Conservation (phyloP, 345 rosid species). For the Acer campestre region DNA sequence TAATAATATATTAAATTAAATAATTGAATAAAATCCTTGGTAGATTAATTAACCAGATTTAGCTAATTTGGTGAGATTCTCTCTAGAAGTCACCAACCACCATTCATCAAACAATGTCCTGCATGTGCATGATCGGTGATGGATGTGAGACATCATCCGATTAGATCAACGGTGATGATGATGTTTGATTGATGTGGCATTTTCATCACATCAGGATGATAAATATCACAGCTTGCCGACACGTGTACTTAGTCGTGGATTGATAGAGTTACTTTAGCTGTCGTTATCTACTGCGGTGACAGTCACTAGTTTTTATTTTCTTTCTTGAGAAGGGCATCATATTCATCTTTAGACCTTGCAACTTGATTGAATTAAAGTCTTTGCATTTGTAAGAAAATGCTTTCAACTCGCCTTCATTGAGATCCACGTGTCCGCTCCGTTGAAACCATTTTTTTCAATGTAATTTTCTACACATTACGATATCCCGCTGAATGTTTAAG, state of each 20-base stretch:
- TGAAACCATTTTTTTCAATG: no score
- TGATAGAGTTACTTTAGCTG: slow-evolving; percentile 15
- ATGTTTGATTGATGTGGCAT: background rate
- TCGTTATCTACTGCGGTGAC: slow-evolving; percentile 18
- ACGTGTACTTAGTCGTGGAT: slow-evolving; percentile 18
- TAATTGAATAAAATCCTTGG: background rate
- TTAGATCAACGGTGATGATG: background rate
- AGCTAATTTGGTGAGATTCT: background rate
- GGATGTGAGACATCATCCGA: background rate
- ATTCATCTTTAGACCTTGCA: background rate
- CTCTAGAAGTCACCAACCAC: background rate
- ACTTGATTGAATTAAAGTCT: background rate
- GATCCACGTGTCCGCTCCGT: background rate
- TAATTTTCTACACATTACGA: no score
- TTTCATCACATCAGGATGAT: background rate
- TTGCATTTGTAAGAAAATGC: background rate
- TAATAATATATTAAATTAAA: no score
- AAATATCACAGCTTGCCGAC: background rate
- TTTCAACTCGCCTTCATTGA: background rate
- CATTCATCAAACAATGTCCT: background rate
- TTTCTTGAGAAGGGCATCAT: slow-evolving; percentile 12
- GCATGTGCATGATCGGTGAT: background rate
- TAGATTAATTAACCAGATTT: background rate
- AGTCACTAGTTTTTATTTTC: background rate
- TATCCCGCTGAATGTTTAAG: background rate